These are phyloP conservation scores for Aureobasidium sp. DNA, from an alignment of 2,329 filamentous ascomycete genomes.

Conservation along the genomic window DNA sequence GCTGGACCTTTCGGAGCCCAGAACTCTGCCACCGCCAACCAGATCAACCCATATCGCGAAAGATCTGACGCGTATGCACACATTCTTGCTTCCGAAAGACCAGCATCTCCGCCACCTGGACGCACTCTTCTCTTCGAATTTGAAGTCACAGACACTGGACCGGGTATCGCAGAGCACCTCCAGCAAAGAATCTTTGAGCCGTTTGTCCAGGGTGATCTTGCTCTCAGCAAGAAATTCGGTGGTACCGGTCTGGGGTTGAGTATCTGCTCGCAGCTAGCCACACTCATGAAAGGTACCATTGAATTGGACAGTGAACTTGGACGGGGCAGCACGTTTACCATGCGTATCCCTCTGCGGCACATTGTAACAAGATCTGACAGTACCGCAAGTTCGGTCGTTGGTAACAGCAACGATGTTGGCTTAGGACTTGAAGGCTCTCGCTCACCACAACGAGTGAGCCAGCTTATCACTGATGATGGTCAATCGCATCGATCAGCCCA, in stretches of 20 bases:
- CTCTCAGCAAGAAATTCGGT: slow-evolving; percentile 80
- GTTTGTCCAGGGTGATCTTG: slow-evolving; percentile 87
- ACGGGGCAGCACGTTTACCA: slow-evolving; percentile 70
- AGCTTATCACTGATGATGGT: slow-evolving; percentile 6
- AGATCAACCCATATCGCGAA: slow-evolving; percentile 33
- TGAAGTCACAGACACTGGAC: slow-evolving; percentile 79
- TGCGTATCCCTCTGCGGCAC: slow-evolving; percentile 74
- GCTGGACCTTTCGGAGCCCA: slow-evolving; percentile 7
- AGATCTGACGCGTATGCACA: slow-evolving; percentile 29
- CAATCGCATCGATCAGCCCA: slow-evolving; percentile 9
- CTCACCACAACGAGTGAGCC: slow-evolving; percentile 12
- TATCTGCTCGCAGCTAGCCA: slow-evolving; percentile 80
- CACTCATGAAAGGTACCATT: slow-evolving; percentile 73
- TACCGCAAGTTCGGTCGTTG: slow-evolving; percentile 30
- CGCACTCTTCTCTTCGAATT: slow-evolving; percentile 74
- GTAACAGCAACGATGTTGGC: slow-evolving; percentile 24
- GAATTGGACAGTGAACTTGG: slow-evolving; percentile 62
- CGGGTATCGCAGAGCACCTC: slow-evolving; percentile 70
- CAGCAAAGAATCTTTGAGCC: slow-evolving; percentile 85
- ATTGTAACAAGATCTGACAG: slow-evolving; percentile 57
- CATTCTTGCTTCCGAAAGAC: slow-evolving; percentile 28
- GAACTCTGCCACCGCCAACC: slow-evolving; percentile 32
- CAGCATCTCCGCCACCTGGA: slow-evolving; percentile 46
- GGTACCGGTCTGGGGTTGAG: slow-evolving; percentile 82
- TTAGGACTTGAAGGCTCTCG: slow-evolving; percentile 11